Conservation (phyloP, 768 basidiomycete species). For the Podaxis sp. region DNA sequence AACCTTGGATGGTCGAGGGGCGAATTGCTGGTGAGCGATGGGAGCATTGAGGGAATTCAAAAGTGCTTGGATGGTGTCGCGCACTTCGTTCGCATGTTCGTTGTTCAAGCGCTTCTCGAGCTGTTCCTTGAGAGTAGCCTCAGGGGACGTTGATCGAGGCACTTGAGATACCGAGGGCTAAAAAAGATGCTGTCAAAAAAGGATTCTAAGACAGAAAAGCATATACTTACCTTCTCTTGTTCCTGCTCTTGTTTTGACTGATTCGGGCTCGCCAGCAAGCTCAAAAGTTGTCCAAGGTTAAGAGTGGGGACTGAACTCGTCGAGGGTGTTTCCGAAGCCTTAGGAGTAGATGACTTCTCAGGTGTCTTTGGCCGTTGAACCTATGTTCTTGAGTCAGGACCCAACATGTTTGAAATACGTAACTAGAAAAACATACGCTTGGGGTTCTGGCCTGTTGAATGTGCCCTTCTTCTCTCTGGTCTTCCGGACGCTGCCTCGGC, state of each 20-base stretch:
- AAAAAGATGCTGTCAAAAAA: not conserved
- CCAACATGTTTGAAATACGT: not conserved
- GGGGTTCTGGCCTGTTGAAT: not conserved
- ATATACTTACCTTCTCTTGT: not conserved
- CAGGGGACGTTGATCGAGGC: not conserved
- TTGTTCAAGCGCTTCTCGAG: conserved; percentile 30
- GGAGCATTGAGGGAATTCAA: conserved; percentile 32
- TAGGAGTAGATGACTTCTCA: not conserved
- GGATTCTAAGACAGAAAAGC: not conserved
- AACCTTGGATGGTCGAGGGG: not conserved
- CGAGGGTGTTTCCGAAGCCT: not conserved
- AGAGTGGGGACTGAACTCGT: not conserved
- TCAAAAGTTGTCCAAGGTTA: not conserved
- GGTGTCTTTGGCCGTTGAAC: not conserved
- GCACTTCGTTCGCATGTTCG: conserved; percentile 30
- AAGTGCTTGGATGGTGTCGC: conserved; percentile 40
- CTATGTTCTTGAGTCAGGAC: not conserved
- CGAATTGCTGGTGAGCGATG: conserved; percentile 3
- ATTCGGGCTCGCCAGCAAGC: not conserved
- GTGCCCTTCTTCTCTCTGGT: not conserved
- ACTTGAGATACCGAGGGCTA: not conserved
- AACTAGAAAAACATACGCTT: not conserved
- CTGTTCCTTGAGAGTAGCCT: conserved; percentile 25
- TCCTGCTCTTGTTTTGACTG: not conserved
- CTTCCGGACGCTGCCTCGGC: not conserved